phyloP scores from a whole-genome alignment of 257 asterid genomes.

The Salvia rosmarinus region DNA sequence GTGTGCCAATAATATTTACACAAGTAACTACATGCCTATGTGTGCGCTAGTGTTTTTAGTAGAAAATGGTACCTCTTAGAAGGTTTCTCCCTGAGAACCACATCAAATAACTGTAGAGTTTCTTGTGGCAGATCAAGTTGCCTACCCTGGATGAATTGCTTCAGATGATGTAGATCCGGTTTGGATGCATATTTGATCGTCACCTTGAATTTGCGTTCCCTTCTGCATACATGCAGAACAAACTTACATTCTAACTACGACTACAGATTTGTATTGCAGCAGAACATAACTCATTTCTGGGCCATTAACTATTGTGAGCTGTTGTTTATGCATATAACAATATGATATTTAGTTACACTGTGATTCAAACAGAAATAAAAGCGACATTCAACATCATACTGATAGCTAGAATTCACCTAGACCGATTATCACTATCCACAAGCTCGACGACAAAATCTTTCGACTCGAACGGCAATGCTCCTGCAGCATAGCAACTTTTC shows the following conservation, averaged over 20 bases:
- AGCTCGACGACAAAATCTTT: slow-evolving; percentile 66
- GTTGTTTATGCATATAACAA: neutral
- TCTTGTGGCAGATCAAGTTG: slow-evolving; percentile 74
- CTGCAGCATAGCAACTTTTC: slow-evolving; percentile 73
- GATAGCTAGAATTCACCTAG: slow-evolving; percentile 38
- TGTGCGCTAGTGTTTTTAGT: neutral
- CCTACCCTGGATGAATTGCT: slow-evolving; percentile 46
- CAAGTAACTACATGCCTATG: neutral
- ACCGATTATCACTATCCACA: slow-evolving; percentile 33
- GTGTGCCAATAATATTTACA: neutral
- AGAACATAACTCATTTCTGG: neutral
- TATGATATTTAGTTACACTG: neutral
- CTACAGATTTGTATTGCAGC: neutral
- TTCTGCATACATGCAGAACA: slow-evolving; percentile 46
- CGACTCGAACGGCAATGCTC: slow-evolving; percentile 61
- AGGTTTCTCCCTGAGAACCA: slow-evolving; percentile 69
- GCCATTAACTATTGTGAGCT: neutral
- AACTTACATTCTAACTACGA: neutral
- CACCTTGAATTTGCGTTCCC: slow-evolving; percentile 62
- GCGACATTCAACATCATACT: neutral
- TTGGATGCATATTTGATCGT: slow-evolving; percentile 64
- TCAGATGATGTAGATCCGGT: slow-evolving; percentile 58
- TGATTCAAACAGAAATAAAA: neutral
- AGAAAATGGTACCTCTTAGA: slow-evolving; percentile 38
- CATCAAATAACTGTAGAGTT: slow-evolving; percentile 76